Base-by-base conservation (phyloP, 768 basidiomycete genomes). In the Austroboletus eburneus region DNA sequence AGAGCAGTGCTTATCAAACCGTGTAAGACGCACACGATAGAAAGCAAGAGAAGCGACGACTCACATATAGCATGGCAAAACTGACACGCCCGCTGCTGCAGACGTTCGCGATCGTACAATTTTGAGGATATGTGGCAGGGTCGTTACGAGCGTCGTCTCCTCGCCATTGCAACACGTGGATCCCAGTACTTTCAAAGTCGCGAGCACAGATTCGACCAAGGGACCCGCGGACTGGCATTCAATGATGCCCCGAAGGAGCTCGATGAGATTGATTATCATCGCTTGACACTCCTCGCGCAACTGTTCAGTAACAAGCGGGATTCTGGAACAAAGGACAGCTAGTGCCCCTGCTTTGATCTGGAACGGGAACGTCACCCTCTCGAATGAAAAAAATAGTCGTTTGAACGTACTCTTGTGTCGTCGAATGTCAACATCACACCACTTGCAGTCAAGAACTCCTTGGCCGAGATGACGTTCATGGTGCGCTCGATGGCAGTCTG, bases 311-410 rank as follows among this genome's bases (percentile, higher is more conserved):
- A 95, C 72, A 6, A 75, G 69, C 0, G 78, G 73, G 1, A 95
- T 67, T 29, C 89, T 80, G 33, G 81, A 78, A 3, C 76, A 71
- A 13, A 96, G 65, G 9, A 93, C 72, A 27, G 79, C 78, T 24
- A 96, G 74, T 9, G 86, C 87, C 45, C 82, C 85, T 9, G 67
- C 56, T 62, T 85, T 78, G 22, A 83, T 70, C 87, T 89, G 54
- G 27, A 24, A 5, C 29, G 33, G 20, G n/a, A 16, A 20, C 2
- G 25, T 27, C 22, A 30, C 43, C 47, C 20, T 7, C 6, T 29
- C 4, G 14, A 30, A 6, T 14, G 36, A 29, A 10, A 48, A 57
- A 9, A 10, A 3, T 12, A 21, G 25, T 0, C 13, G 1, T 33
- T 33, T 33, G 17, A 1, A 18, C 77, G 52, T 48, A 88, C 87